phyloP scores from a whole-genome alignment of 2,329 filamentous ascomycete species.

The Emergomyces africanus region DNA sequence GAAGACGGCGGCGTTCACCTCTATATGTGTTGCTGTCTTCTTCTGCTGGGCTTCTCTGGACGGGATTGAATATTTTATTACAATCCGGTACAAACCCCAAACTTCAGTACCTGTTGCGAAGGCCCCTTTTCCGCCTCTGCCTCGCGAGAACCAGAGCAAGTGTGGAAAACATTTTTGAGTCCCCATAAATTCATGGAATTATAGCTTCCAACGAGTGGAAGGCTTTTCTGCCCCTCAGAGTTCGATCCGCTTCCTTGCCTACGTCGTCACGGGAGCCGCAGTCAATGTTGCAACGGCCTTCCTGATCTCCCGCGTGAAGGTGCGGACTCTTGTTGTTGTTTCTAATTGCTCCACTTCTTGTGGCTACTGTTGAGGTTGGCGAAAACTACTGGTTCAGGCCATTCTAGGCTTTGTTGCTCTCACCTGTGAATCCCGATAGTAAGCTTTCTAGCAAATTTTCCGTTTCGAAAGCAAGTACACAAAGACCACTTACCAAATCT shows the following conservation, averaged over 20 bases:
- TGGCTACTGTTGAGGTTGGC: slow-evolving; percentile 7
- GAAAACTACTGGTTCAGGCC: slow-evolving; percentile 8
- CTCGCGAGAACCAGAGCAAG: not conserved
- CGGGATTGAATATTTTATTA: slow-evolving; percentile 9
- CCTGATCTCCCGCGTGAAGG: slow-evolving; percentile 6
- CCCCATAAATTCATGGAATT: not conserved
- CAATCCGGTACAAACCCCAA: not conserved
- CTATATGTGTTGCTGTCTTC: slow-evolving; percentile 22
- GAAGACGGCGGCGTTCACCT: slow-evolving; percentile 20
- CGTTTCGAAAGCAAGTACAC: not conserved
- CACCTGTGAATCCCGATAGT: slow-evolving; percentile 10
- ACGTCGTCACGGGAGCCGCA: not conserved
- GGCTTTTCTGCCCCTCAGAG: not conserved
- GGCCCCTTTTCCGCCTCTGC: not conserved
- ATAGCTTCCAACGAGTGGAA: not conserved
- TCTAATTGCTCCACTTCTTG: slow-evolving; percentile 8
- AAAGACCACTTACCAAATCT: not conserved
- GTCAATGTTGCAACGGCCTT: slow-evolving; percentile 2
- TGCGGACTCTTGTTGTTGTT: slow-evolving; percentile 6
- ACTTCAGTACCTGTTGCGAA: not conserved
- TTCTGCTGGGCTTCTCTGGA: slow-evolving; percentile 16
- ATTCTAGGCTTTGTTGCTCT: slow-evolving; percentile 7
- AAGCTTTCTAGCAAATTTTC: not conserved
- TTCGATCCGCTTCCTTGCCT: not conserved
- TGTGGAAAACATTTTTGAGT: not conserved